Evolutionary conservation across 352 stramenopile genomes (phyloP), one percentile per base, ranked within the genome.

Genomic region (Globisporangium nagaii): DNA sequence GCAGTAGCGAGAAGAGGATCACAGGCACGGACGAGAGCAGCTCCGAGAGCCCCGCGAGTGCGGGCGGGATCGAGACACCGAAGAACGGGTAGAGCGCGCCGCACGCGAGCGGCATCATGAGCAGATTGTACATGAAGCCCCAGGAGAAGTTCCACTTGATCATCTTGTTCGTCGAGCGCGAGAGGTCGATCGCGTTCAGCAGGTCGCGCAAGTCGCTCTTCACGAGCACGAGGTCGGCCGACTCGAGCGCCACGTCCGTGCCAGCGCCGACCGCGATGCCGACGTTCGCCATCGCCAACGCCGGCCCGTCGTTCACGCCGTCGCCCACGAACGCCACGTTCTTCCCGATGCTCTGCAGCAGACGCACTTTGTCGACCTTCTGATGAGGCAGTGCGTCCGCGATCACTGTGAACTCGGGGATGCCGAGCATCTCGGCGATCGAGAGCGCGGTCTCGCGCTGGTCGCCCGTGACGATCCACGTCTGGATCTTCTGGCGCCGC

Each of bases 391-490:
- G 62, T 30, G 66, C 80, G 55, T 92, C 73, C 24, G 79, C 60
- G 17, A 88, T 61, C 34, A 90, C 79, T 13, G 58, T 75, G 35
- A 79, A 67, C 40, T 84, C 70, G 1, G 68, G 66, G 41, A 92
- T 73, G 2, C 74, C 70, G 3, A 92, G 56, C 34, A 62, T 41
- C 15, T 63, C 57, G 6, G 82, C 82, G 24, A 90, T 71, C 5
- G 59, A 70, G 5, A 80, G 60, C 1, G 79, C 79, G 1, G 77
- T 90, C 15, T 74, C 70, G 19, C 65, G 70, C 37, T 90, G 76
- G 34, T 92, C 82, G n/a, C 79, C 82, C 2, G 79, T 90, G 27
- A 92, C 73, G 53, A 92, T 83, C 74, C 76, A 90, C 17, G 79
- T 62, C 50, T 90, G 73, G 49, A 92, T 72, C n/a, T 65, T 70